A percentile compares a stretch with the other conserved stretches of the same genome.
Conservation (phyloP, 2,329 filamentous ascomycete genomes). For the Sclerotiophoma versabilis region DNA sequence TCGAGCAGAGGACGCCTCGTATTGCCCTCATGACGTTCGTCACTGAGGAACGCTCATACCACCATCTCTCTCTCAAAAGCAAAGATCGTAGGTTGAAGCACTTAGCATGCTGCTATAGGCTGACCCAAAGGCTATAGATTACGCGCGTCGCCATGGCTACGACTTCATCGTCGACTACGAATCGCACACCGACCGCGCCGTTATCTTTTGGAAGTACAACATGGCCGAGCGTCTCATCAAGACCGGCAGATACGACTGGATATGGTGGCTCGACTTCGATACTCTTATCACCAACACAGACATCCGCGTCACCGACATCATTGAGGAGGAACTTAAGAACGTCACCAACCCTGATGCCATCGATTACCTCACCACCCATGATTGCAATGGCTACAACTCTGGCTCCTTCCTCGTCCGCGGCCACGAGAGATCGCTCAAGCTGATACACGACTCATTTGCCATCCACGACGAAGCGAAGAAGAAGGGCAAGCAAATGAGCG, state of each 20-base stretch:
- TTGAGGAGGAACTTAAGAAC: slow-evolving; percentile 43
- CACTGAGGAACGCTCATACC: slow-evolving; percentile 47
- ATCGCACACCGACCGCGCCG: slow-evolving; percentile 37
- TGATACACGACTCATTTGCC: slow-evolving; percentile 41
- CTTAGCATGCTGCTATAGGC: not conserved
- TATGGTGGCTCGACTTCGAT: slow-evolving; percentile 55
- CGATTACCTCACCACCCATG: slow-evolving; percentile 49
- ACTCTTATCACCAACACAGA: slow-evolving; percentile 51
- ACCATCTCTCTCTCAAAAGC: slow-evolving; percentile 47
- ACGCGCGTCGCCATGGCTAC: slow-evolving; percentile 50
- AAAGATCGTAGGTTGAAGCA: slow-evolving; percentile 42
- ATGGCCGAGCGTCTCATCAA: slow-evolving; percentile 49
- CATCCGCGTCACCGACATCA: slow-evolving; percentile 46
- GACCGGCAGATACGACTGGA: slow-evolving; percentile 48
- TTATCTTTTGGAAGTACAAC: slow-evolving; percentile 49
- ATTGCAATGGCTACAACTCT: slow-evolving; percentile 51
- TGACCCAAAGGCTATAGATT: slow-evolving; percentile 34
- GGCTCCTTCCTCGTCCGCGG: slow-evolving; percentile 50
- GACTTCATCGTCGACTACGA: slow-evolving; percentile 52
- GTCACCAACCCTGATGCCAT: slow-evolving; percentile 41
- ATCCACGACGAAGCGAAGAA: slow-evolving; percentile 35
- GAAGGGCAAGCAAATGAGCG: slow-evolving; percentile 37
- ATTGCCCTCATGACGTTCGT: slow-evolving; percentile 49
- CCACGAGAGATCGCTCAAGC: slow-evolving; percentile 44
- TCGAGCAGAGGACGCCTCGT: slow-evolving; percentile 28